Evolutionary conservation across 257 asterid species (phyloP).

Genomic region (Solanum sitiens): DNA sequence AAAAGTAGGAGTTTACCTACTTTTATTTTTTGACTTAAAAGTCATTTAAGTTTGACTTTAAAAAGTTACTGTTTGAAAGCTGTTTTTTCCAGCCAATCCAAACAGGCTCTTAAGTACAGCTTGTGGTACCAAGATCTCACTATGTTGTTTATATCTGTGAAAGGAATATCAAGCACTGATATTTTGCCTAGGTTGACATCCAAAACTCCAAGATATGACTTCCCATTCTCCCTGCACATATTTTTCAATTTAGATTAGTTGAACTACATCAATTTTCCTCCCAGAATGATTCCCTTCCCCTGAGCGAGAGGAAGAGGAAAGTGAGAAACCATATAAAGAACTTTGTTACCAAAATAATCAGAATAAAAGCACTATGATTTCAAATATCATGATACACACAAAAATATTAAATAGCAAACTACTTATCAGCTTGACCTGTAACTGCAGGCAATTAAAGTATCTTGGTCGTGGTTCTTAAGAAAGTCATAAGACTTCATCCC

Average conservation of each 20-base stretch:
- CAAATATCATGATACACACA: background rate
- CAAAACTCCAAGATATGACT: conserved; percentile 70
- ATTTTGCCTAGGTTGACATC: conserved; percentile 52
- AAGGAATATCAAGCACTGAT: conserved; percentile 54
- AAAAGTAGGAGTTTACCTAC: background rate
- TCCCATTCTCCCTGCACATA: conserved; percentile 71
- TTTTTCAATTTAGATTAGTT: conserved; percentile 4
- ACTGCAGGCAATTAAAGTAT: conserved; percentile 66
- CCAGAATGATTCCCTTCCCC: background rate
- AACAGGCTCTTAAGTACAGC: background rate
- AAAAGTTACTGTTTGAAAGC: background rate
- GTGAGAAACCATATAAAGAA: background rate
- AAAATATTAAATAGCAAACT: background rate
- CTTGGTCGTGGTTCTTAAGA: conserved; percentile 30
- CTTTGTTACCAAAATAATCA: background rate
- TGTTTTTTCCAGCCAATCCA: background rate
- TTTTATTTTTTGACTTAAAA: background rate
- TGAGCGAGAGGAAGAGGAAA: background rate
- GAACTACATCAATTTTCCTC: background rate
- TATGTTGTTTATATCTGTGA: conserved; percentile 68
- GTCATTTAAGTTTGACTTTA: background rate
- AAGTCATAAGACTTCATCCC: conserved; percentile 82
- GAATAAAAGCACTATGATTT: background rate
- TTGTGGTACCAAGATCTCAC: conserved; percentile 24
- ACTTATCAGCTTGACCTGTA: conserved; percentile 50